phyloP scores from a whole-genome alignment of 1,284 basidiomycete species.

The Puccinia triticina region DNA sequence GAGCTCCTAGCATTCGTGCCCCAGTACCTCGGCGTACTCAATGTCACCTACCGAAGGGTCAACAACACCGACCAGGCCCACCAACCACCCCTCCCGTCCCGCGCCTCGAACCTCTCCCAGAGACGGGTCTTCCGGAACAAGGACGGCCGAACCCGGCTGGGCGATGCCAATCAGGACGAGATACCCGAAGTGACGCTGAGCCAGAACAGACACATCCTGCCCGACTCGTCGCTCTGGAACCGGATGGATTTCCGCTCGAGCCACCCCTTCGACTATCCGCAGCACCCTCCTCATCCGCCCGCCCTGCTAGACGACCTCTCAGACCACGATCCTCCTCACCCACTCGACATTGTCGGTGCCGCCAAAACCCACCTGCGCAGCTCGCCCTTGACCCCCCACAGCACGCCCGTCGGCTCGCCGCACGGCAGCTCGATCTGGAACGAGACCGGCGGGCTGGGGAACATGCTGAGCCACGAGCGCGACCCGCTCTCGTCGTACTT shows the following conservation, averaged over 20 bases:
- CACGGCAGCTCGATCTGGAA: slow-evolving; percentile 42
- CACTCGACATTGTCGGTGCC: slow-evolving; percentile 37
- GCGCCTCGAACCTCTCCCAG: neutral
- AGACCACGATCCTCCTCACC: neutral
- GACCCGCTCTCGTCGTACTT: slow-evolving; percentile 59
- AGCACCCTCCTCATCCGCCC: neutral
- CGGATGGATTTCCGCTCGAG: slow-evolving; percentile 52
- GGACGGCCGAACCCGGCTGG: slow-evolving; percentile 14
- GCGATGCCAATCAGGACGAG: slow-evolving; percentile 55
- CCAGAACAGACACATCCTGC: slow-evolving; percentile 91
- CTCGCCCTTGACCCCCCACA: slow-evolving; percentile 56
- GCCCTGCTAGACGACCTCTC: neutral
- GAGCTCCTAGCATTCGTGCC: slow-evolving; percentile 90
- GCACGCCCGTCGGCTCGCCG: slow-evolving; percentile 46
- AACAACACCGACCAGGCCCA: slow-evolving; percentile 40
- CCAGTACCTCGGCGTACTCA: slow-evolving; percentile 94
- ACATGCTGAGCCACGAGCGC: slow-evolving; percentile 14
- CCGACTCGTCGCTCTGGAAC: slow-evolving; percentile 74
- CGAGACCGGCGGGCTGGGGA: neutral
- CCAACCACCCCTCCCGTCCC: slow-evolving; percentile 49
- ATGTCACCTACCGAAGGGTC: slow-evolving; percentile 80
- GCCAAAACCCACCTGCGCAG: neutral
- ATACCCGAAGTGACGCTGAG: slow-evolving; percentile 78
- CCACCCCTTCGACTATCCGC: neutral
- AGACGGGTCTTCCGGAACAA: slow-evolving; percentile 57